A percentile compares a stretch with the other conserved stretches of the same genome.
phyloP scores from a whole-genome alignment of 2,329 filamentous ascomycete species.

The Ophiostoma piceae region DNA sequence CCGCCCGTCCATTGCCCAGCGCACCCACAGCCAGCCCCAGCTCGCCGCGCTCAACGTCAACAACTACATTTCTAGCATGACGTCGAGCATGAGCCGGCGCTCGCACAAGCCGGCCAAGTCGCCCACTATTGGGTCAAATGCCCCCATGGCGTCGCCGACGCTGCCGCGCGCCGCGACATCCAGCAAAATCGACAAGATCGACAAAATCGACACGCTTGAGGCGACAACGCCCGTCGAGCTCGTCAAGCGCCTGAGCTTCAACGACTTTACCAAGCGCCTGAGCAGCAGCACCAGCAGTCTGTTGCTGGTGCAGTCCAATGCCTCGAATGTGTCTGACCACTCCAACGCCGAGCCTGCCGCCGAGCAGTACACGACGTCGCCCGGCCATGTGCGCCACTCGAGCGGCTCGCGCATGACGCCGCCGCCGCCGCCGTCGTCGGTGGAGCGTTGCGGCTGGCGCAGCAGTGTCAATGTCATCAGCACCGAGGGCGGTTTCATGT shows the following conservation, averaged over 20 bases:
- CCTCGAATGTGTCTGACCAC: not conserved
- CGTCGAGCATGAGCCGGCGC: constrained; percentile 19
- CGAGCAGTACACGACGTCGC: not conserved
- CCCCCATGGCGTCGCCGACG: constrained; percentile 34
- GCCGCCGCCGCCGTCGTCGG: not conserved
- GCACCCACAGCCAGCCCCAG: constrained; percentile 47
- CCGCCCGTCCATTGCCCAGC: constrained; percentile 41
- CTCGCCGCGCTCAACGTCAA: constrained; percentile 40
- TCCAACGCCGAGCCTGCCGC: not conserved
- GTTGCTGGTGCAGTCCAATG: constrained; percentile 52
- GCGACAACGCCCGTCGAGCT: not conserved
- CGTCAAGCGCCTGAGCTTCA: constrained; percentile 55
- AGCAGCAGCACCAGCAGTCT: constrained; percentile 58
- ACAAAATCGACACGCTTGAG: not conserved
- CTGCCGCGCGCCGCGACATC: constrained; percentile 23
- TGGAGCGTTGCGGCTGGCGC: constrained; percentile 51
- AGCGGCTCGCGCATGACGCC: constrained; percentile 26
- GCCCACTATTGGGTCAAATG: constrained; percentile 26
- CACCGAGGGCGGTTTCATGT: constrained; percentile 52
- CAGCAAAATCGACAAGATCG: not conserved
- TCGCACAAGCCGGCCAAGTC: constrained; percentile 18
- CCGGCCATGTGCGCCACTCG: not conserved
- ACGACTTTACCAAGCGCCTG: constrained; percentile 55
- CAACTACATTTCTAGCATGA: constrained; percentile 18
- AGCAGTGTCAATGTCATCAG: constrained; percentile 52